These are phyloP conservation scores for Dictyostelium citrinum DNA, from an alignment of 78 protist genomes.

Conservation along the genomic window DNA sequence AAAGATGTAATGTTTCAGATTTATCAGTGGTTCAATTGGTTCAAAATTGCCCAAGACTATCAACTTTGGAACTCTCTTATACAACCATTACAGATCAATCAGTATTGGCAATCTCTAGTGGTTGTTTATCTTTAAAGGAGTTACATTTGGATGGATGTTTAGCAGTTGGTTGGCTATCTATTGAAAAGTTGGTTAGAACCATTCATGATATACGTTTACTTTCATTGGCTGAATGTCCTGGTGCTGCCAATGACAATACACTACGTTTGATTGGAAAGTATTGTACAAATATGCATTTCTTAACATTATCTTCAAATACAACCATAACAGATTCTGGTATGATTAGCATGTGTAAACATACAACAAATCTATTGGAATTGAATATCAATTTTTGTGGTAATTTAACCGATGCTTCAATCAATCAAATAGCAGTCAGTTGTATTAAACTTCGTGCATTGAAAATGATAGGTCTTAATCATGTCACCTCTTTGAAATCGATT, in stretches of 20 bases:
- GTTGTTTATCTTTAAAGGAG: conserved; percentile 10
- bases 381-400: conserved; percentile 22
- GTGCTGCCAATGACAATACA: conserved; percentile 40
- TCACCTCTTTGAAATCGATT: conserved; percentile 56
- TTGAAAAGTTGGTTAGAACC: conserved; percentile 34
- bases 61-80: background rate
- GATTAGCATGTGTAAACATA: conserved; percentile 1
- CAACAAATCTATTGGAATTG: background rate
- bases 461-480: conserved; percentile 32
- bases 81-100: conserved; percentile 26
- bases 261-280: conserved; percentile 59
- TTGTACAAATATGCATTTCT: conserved; percentile 7
- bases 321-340: conserved; percentile 37
- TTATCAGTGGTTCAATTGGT: background rate
- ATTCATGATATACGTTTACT: conserved; percentile 28
- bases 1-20: conserved; percentile 56
- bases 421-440: conserved; percentile 22
- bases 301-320: conserved; percentile 4
- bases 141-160: conserved; percentile 28
- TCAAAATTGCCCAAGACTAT: conserved; percentile 20
- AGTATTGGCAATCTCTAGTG: background rate
- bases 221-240: conserved; percentile 21
- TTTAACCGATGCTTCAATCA: conserved; percentile 15
- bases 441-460: conserved; percentile 2
- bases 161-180: background rate